Conservation (phyloP, 75 land plant genomes). For the Sequoiadendron giganteum region DNA sequence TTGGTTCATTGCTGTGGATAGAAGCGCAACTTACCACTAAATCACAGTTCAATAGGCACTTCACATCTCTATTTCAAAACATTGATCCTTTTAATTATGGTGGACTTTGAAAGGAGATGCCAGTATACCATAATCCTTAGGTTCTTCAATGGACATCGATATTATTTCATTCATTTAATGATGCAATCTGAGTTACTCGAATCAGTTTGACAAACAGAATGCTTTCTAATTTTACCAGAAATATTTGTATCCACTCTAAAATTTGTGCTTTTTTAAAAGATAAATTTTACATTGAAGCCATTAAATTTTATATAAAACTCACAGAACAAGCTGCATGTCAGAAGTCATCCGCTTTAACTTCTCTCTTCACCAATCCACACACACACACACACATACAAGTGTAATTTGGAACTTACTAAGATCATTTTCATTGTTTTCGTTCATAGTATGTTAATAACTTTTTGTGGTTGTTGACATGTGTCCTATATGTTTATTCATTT, state of each 20-base stretch:
- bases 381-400: background rate
- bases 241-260: background rate
- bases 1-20: background rate
- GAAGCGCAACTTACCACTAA: background rate
- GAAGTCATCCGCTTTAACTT: background rate
- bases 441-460: background rate
- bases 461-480: background rate
- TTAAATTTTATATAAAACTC: background rate
- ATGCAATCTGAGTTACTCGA: background rate
- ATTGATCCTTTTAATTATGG: background rate
- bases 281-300: background rate
- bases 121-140: background rate
- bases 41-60: background rate
- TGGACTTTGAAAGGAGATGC: background rate
- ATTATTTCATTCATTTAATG: background rate
- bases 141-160: background rate
- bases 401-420: background rate
- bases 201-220: background rate
- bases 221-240: background rate
- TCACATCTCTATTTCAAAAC: background rate
- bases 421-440: background rate
- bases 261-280: background rate
- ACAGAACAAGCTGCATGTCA: background rate
- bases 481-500: background rate
- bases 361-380: background rate